These are phyloP conservation scores for Ailanthus altissimus DNA, from an alignment of 345 rosid genomes.

Conservation along the genomic window DNA sequence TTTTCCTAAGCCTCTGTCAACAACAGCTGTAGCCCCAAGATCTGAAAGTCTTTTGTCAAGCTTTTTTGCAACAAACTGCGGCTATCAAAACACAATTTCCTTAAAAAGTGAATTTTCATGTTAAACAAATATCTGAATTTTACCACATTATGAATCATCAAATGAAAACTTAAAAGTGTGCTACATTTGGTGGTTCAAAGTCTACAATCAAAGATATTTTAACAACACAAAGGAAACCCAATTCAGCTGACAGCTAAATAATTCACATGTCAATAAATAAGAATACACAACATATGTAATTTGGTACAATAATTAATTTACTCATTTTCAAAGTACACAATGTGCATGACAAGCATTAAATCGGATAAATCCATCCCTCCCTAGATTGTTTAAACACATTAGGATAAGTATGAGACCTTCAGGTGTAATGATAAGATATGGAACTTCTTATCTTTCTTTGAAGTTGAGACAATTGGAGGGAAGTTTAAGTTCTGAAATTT, in stretches of 20 bases:
- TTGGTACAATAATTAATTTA: background rate
- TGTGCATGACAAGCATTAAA: background rate
- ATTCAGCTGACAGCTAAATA: background rate
- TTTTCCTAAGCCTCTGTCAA: conserved; percentile 93
- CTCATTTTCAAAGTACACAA: background rate
- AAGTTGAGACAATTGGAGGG: background rate
- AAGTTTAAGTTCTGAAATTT: background rate
- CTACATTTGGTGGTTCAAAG: background rate
- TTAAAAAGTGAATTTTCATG: background rate
- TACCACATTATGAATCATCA: background rate
- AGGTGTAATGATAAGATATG: background rate
- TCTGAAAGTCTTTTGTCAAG: conserved; percentile 84
- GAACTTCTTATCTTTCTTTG: background rate
- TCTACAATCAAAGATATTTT: background rate
- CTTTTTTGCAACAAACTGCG: conserved; percentile 96
- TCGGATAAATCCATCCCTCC: background rate
- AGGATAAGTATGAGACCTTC: conserved; percentile 1
- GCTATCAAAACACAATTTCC: conserved; percentile 23
- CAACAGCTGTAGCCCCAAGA: conserved; percentile 70
- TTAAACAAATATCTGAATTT: background rate
- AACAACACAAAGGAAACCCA: background rate
- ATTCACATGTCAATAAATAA: background rate
- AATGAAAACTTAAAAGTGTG: background rate
- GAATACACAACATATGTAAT: background rate
- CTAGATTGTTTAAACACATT: background rate